Conservation (phyloP, 192 early-diverging fungal species). For the Entomortierella beljakovae region DNA sequence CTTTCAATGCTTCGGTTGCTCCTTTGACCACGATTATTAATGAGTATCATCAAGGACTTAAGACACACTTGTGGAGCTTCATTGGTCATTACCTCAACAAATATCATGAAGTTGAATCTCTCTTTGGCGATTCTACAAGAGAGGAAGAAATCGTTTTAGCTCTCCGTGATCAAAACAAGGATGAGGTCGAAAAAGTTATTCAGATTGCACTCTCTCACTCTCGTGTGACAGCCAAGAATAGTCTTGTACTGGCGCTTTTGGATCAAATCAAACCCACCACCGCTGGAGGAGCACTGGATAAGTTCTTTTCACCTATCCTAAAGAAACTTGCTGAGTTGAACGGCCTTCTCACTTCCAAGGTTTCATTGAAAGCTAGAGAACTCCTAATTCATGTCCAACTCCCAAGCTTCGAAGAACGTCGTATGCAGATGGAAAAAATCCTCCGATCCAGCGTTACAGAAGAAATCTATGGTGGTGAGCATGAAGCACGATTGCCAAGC, state of each 20-base stretch:
- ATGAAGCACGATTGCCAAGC: conserved; percentile 77
- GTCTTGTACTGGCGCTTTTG: conserved; percentile 80
- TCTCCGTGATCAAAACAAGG: conserved; percentile 89
- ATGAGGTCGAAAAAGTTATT: conserved; percentile 78
- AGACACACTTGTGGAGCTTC: conserved; percentile 77
- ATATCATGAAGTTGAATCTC: conserved; percentile 86
- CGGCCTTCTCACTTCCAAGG: conserved; percentile 83
- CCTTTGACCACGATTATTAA: conserved; percentile 78
- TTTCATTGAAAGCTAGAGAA: conserved; percentile 95
- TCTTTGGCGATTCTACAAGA: conserved; percentile 77
- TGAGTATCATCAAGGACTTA: conserved; percentile 79
- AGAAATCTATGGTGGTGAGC: conserved; percentile 81
- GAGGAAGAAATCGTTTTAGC: conserved; percentile 89
- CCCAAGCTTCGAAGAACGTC: conserved; percentile 92
- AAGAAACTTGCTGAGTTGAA: conserved; percentile 83
- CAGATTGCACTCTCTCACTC: conserved; percentile 83
- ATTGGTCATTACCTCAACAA: conserved; percentile 83
- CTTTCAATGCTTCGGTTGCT: conserved; percentile 69
- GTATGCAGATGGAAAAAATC: conserved; percentile 85
- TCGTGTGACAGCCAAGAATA: conserved; percentile 82
- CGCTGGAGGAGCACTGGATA: conserved; percentile 72
- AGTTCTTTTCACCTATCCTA: conserved; percentile 81
- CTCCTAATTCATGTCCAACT: conserved; percentile 93
- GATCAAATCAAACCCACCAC: conserved; percentile 81
- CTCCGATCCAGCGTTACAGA: conserved; percentile 80